Evolutionary conservation across 2,329 filamentous ascomycete species (phyloP).

Genomic region (Aspergillus clavatus): DNA sequence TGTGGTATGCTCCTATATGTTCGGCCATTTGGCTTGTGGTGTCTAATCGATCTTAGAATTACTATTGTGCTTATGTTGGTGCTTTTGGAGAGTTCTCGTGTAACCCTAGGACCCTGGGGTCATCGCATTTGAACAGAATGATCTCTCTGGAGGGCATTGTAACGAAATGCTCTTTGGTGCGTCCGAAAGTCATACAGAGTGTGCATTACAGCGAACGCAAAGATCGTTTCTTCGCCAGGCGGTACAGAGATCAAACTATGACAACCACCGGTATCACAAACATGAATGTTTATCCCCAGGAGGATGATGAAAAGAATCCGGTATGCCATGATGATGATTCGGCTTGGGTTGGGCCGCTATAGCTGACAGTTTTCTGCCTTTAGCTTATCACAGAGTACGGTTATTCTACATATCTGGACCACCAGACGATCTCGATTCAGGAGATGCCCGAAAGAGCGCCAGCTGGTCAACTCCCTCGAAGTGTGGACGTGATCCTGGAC

Average conservation of each 20-base stretch:
- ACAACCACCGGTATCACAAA: slow-evolving; percentile 79
- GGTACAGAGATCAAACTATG: slow-evolving; percentile 97
- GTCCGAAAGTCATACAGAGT: slow-evolving; percentile 96
- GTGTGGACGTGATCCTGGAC: slow-evolving; percentile 93
- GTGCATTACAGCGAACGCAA: slow-evolving; percentile 92
- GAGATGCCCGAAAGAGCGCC: slow-evolving; percentile 98
- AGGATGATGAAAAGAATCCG: slow-evolving; percentile 88
- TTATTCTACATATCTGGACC: slow-evolving; percentile 90
- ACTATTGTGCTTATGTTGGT: slow-evolving; percentile 95
- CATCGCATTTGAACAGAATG: slow-evolving; percentile 89
- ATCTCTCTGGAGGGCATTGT: slow-evolving; percentile 97
- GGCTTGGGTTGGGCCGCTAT: background rate
- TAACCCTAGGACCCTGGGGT: slow-evolving; percentile 89
- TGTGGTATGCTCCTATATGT: slow-evolving; percentile 45
- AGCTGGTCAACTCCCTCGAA: slow-evolving; percentile 87
- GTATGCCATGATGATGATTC: slow-evolving; percentile 31
- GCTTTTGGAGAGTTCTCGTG: slow-evolving; percentile 93
- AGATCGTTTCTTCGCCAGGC: slow-evolving; percentile 79
- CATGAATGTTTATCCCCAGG: slow-evolving; percentile 86
- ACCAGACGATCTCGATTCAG: slow-evolving; percentile 96
- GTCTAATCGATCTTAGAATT: slow-evolving; percentile 41
- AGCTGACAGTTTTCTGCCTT: slow-evolving; percentile 8
- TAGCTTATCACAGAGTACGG: slow-evolving; percentile 88
- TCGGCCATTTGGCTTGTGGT: background rate
- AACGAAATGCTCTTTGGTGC: slow-evolving; percentile 88